Evolutionary conservation across 2,329 filamentous ascomycete genomes (phyloP), one percentile per base, ranked within the genome.

Genomic region (Colletotrichum sp.): DNA sequence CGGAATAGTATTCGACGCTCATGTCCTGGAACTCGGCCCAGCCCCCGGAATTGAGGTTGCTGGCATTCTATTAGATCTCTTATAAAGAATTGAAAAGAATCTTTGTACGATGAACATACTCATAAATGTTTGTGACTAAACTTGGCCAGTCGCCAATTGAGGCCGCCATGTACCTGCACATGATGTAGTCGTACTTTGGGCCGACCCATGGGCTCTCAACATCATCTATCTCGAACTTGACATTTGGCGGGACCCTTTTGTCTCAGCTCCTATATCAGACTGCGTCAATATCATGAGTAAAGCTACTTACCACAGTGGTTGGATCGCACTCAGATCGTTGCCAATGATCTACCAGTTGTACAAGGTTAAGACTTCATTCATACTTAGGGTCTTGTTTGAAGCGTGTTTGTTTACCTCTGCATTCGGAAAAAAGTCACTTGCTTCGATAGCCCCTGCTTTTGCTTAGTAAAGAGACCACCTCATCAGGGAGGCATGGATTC

Each of bases 291-390:
- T 32, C 16, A 61, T 34, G 6, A 30, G 18, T 34, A 61, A 13
- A 10, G 28, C 18, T 16, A 60, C 71, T 21, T 59, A 77, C 81
- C 81, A 83, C 3, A 66, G 16, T 0, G 82, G 82, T 55, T 84
- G 82, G 12, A 82, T 82, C 3, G 82, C 77, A 30, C 81, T 82
- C 16, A 83, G 68, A 12, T 83, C 82, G 69, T 80, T 82, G 15
- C 81, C 82, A n/a, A 81, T 72, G 7, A 83, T 76, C 75, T 82
- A 63, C 18, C 43, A 21, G n/a, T 52, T 13, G 10, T 30, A 7
- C 55, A 30, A 88, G 83, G 77, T 89, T 88, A 79, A 84, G 16
- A 2, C 85, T 78, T 83, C 89, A 16, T 78, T 83, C 89, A 16
- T 82, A 16, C 6, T 36, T 36, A 16, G 15, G 7, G 12, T 74